Evolutionary conservation across 495 filamentous ascomycete genomes (phyloP).

Genomic region (Clohesyomyces aquaticus): DNA sequence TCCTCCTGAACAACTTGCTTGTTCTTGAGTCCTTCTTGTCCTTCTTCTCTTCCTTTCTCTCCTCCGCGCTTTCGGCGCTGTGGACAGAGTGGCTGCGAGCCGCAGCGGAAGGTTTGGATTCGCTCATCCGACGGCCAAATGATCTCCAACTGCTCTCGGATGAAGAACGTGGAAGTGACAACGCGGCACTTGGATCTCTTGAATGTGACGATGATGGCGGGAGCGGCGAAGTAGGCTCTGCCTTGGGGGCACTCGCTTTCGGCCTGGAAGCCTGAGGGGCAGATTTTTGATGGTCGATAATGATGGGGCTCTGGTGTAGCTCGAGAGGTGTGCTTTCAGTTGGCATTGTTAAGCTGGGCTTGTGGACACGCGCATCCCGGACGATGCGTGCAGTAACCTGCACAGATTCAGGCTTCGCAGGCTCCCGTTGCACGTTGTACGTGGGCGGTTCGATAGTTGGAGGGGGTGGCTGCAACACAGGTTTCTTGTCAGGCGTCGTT

Average conservation of each 20-base stretch:
- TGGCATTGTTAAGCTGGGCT: slow-evolving; percentile 46
- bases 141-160: slow-evolving; percentile 47
- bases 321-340: slow-evolving; percentile 56
- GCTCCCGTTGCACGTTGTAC: slow-evolving; percentile 35
- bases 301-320: slow-evolving; percentile 70
- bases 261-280: slow-evolving; percentile 35
- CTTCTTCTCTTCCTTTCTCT: slow-evolving; percentile 43
- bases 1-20: slow-evolving; percentile 76
- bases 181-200: slow-evolving; percentile 34
- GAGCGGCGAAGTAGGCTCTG: slow-evolving; percentile 48
- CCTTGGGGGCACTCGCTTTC: slow-evolving; percentile 22
- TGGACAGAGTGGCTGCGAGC: slow-evolving; percentile 49
- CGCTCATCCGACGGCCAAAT: slow-evolving; percentile 49
- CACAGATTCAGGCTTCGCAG: slow-evolving; percentile 61
- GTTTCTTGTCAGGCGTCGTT: slow-evolving; percentile 31
- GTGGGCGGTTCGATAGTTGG: slow-evolving; percentile 15
- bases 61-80: slow-evolving; percentile 49
- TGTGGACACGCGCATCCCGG: slow-evolving; percentile 56
- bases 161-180: slow-evolving; percentile 43
- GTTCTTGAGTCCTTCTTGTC: slow-evolving; percentile 70
- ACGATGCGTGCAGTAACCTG: slow-evolving; percentile 82
- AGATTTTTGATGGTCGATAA: slow-evolving; percentile 68
- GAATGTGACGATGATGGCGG: slow-evolving; percentile 51
- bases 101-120: slow-evolving; percentile 42
- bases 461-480: slow-evolving; percentile 33